These are phyloP conservation scores for Paecilomyces formosus DNA, from an alignment of 2,329 filamentous ascomycete species.

Conservation along the genomic window DNA sequence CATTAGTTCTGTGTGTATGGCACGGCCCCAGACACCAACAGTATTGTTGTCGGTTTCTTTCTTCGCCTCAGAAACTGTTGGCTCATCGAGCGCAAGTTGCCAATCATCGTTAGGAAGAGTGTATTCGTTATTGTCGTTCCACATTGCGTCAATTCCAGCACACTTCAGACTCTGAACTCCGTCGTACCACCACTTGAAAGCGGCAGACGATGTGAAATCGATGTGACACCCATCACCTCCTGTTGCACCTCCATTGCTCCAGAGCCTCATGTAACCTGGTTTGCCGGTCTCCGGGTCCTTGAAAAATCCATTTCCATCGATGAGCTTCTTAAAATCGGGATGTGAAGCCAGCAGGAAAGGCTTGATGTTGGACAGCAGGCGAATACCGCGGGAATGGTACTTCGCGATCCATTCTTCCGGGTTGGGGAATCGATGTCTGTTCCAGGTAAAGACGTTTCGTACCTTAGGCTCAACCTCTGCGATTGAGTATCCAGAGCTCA, in stretches of 20 bases:
- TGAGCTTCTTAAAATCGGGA: conserved; percentile 57
- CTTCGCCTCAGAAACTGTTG: conserved; percentile 28
- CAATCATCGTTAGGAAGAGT: conserved; percentile 59
- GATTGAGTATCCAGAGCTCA: conserved; percentile 66
- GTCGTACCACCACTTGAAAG: conserved; percentile 65
- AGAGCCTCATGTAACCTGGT: conserved; percentile 55
- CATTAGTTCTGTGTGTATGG: conserved; percentile 63
- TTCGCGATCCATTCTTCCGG: conserved; percentile 56
- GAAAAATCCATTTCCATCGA: conserved; percentile 56
- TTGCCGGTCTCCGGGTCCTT: conserved; percentile 47
- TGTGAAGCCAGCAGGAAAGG: conserved; percentile 63
- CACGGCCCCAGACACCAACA: conserved; percentile 63
- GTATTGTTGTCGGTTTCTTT: conserved; percentile 36
- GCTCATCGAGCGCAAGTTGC: conserved; percentile 51
- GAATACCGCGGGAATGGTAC: conserved; percentile 58
- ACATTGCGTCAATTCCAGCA: conserved; percentile 64
- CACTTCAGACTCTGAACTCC: conserved; percentile 56
- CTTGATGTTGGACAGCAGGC: conserved; percentile 65
- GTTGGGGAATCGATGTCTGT: conserved; percentile 60
- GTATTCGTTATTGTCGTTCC: conserved; percentile 77
- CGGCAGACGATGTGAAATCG: conserved; percentile 62
- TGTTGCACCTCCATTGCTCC: conserved; percentile 65
- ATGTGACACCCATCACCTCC: conserved; percentile 64
- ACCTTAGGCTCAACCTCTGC: conserved; percentile 61
- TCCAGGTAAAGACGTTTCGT: conserved; percentile 66